Percentiles rank a stretch among this genome's conserved stretches.
Conservation (phyloP, 2,329 filamentous ascomycete genomes). For the Colletotrichum truncatum region DNA sequence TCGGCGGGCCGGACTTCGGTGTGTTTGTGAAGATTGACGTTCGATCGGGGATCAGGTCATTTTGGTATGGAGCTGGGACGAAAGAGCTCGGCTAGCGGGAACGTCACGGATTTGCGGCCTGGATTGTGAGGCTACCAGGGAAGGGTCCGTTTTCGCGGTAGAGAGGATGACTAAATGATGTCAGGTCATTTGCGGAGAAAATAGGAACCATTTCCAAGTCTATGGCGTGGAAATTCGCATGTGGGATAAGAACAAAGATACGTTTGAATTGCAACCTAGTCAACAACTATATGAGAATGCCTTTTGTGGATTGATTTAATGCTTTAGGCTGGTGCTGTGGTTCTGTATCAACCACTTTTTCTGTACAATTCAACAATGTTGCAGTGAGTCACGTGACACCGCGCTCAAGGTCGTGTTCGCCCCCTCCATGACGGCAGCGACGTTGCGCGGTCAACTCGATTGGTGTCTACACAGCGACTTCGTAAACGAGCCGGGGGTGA, state of each 20-base stretch:
- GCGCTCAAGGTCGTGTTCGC: conserved; percentile 16
- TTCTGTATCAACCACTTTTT: no score
- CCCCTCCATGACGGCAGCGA: not conserved
- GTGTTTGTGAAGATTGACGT: conserved; percentile 19
- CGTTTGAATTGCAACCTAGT: no score
- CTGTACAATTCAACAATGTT: not conserved
- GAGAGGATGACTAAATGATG: conserved; percentile 29
- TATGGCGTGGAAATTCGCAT: not conserved
- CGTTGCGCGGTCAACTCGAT: not conserved
- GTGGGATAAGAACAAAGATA: no score
- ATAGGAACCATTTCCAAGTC: conserved; percentile 1
- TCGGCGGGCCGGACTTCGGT: conserved; percentile 17
- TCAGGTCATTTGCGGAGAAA: conserved; percentile 24
- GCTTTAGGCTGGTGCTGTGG: no score
- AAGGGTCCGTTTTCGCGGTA: conserved; percentile 23
- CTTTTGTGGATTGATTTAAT: no score
- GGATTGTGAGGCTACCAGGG: not conserved
- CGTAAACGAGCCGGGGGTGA: no score
- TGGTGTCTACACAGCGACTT: no score
- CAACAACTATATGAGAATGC: no score
- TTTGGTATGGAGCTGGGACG: conserved; percentile 18
- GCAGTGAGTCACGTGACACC: conserved; percentile 8
- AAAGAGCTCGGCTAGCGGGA: conserved; percentile 31
- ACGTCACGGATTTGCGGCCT: conserved; percentile 31
- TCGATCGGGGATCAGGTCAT: conserved; percentile 37